phyloP scores from a whole-genome alignment of 1,284 basidiomycete genomes.

The Ceratobasidium sp. region DNA sequence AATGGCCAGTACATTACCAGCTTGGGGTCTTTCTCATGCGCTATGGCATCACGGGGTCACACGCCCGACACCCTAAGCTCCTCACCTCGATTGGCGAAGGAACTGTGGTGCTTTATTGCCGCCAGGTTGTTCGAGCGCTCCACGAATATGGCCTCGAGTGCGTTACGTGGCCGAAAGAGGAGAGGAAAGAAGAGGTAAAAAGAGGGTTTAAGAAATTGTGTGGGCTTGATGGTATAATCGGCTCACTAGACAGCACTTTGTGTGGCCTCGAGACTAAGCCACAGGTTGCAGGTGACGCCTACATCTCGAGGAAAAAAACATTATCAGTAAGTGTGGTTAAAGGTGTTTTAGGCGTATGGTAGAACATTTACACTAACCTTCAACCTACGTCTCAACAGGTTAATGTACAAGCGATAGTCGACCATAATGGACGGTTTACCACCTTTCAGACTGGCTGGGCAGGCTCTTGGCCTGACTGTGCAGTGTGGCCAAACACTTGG shows the following conservation, averaged over 20 bases:
- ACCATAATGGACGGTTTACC: constrained; percentile 7
- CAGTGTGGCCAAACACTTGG: background rate
- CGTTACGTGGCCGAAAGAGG: constrained; percentile 3
- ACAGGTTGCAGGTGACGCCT: background rate
- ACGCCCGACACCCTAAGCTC: background rate
- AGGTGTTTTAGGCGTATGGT: background rate
- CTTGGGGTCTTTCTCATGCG: background rate
- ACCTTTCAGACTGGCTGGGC: background rate
- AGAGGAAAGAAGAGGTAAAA: background rate
- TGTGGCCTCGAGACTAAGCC: background rate
- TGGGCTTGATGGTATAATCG: constrained; percentile 4
- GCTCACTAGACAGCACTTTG: background rate
- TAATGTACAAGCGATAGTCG: background rate
- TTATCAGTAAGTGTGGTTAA: background rate
- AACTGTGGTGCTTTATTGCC: background rate
- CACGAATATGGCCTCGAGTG: background rate
- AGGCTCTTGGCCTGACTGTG: background rate
- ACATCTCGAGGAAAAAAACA: constrained; percentile 7
- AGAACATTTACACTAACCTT: background rate
- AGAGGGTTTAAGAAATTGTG: background rate
- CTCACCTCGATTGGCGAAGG: constrained; percentile 14
- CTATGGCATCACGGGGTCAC: background rate
- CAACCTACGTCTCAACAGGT: background rate
- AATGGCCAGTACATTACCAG: background rate
- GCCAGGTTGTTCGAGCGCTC: background rate